phyloP scores from a whole-genome alignment of 169 alveolate species.

The Plasmodium reichenowi region DNA sequence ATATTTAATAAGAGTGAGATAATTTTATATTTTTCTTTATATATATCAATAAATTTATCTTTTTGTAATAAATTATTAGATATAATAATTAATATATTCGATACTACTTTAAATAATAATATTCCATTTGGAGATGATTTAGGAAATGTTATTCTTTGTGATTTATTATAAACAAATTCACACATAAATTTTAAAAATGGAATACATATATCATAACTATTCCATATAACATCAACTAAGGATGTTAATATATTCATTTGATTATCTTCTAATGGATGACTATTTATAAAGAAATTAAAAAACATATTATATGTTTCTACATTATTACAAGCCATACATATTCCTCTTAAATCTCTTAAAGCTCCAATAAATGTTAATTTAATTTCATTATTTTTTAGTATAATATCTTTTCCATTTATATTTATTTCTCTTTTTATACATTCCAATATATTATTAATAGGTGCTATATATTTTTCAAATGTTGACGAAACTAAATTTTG shows the following conservation, averaged over 20 bases:
- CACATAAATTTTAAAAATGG: slow-evolving; percentile 94
- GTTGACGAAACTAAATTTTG: slow-evolving; percentile 83
- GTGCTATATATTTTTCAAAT: slow-evolving; percentile 89
- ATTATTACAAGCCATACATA: slow-evolving; percentile 86
- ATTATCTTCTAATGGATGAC: slow-evolving; percentile 88
- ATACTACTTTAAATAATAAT: slow-evolving; percentile 91
- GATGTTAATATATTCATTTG: slow-evolving; percentile 87
- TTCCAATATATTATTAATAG: slow-evolving; percentile 82
- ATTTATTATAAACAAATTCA: slow-evolving; percentile 88
- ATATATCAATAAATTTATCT: slow-evolving; percentile 88
- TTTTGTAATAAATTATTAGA: slow-evolving; percentile 83
- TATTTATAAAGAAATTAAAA: slow-evolving; percentile 91
- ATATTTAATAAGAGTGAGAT: slow-evolving; percentile 90
- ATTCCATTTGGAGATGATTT: slow-evolving; percentile 95
- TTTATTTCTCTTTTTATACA: slow-evolving; percentile 82
- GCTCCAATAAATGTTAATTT: slow-evolving; percentile 90
- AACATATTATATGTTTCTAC: slow-evolving; percentile 90
- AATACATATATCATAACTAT: slow-evolving; percentile 91
- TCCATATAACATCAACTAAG: slow-evolving; percentile 92
- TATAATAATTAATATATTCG: slow-evolving; percentile 87
- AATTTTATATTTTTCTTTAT: slow-evolving; percentile 93
- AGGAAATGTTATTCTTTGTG: slow-evolving; percentile 93
- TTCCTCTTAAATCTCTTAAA: slow-evolving; percentile 93
- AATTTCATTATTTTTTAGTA: slow-evolving; percentile 82
- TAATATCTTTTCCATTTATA: slow-evolving; percentile 78